These are phyloP conservation scores for Chalciporus sphaerocephalus DNA, from an alignment of 768 basidiomycete genomes.

Conservation along the genomic window DNA sequence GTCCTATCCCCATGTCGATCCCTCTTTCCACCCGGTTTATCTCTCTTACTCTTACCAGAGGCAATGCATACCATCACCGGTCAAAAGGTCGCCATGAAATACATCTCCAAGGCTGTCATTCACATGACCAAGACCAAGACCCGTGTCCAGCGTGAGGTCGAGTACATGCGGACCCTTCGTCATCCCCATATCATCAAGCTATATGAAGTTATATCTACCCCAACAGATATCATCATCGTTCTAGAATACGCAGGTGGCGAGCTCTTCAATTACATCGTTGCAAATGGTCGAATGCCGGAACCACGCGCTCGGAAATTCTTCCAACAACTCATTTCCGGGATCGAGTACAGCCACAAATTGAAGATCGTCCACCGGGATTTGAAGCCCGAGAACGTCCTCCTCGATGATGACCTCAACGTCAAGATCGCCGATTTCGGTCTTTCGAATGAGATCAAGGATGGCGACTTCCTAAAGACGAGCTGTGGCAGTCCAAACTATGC, in stretches of 20 bases:
- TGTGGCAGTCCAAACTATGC: constrained; percentile 99
- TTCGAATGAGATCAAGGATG: constrained; percentile 93
- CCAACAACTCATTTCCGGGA: constrained; percentile 96
- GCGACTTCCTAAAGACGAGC: constrained; percentile 93
- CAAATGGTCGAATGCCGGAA: constrained; percentile 89
- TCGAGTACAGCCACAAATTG: constrained; percentile 93
- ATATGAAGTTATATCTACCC: constrained; percentile 92
- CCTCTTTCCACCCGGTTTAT: constrained; percentile 11
- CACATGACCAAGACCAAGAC: constrained; percentile 87
- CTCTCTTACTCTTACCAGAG: constrained; percentile 46
- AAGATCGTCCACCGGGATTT: constrained; percentile 98
- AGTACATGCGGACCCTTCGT: constrained; percentile 89
- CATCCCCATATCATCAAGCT: constrained; percentile 99
- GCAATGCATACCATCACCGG: constrained; percentile 92
- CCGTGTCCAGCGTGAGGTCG: constrained; percentile 90
- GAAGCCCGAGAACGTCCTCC: constrained; percentile 93
- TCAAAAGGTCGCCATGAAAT: constrained; percentile 96
- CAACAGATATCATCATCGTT: constrained; percentile 96
- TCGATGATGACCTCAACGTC: constrained; percentile 81
- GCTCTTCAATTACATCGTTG: constrained; percentile 96
- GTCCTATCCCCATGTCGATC: constrained; percentile 33
- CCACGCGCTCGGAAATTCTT: constrained; percentile 88
- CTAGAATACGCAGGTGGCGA: constrained; percentile 96
- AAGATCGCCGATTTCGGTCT: constrained; percentile 99
- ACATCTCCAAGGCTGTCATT: constrained; percentile 91